Evolutionary conservation across 129 eudicot species (phyloP).

Genomic region (Pseudognaphalium luteoalbum): DNA sequence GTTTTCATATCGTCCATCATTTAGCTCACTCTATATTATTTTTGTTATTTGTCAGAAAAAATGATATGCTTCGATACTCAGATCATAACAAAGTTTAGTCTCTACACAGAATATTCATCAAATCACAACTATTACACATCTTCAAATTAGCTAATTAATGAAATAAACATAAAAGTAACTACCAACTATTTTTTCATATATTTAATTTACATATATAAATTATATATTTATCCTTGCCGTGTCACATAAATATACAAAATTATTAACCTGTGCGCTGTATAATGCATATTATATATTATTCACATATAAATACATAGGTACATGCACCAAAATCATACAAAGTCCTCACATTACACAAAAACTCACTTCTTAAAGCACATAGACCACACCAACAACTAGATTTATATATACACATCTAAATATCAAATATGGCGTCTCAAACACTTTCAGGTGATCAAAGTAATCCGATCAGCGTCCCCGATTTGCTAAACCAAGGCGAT

Average conservation of each 20-base stretch:
- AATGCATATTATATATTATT: neutral
- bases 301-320: neutral
- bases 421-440: constrained; percentile 18
- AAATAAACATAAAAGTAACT: too few relatives aligned
- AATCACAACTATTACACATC: too few relatives aligned
- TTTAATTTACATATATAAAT: neutral
- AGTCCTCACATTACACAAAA: neutral
- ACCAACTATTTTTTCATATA: too few relatives aligned
- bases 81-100: too few relatives aligned
- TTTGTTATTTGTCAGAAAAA: too few relatives aligned
- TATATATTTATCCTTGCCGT: neutral
- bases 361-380: neutral
- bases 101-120: too few relatives aligned
- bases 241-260: neutral
- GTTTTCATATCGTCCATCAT: too few relatives aligned
- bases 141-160: too few relatives aligned
- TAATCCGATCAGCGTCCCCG: neutral
- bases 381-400: neutral
- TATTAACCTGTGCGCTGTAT: neutral
- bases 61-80: too few relatives aligned
- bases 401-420: neutral
- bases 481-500: neutral
- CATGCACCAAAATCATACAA: neutral
- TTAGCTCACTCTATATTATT: too few relatives aligned
- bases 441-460: constrained; percentile 6